A percentile compares a stretch with the other conserved stretches of the same genome.
These are phyloP conservation scores for Phytophthora pluvialis DNA, from an alignment of 352 stramenopile genomes.

Conservation along the genomic window DNA sequence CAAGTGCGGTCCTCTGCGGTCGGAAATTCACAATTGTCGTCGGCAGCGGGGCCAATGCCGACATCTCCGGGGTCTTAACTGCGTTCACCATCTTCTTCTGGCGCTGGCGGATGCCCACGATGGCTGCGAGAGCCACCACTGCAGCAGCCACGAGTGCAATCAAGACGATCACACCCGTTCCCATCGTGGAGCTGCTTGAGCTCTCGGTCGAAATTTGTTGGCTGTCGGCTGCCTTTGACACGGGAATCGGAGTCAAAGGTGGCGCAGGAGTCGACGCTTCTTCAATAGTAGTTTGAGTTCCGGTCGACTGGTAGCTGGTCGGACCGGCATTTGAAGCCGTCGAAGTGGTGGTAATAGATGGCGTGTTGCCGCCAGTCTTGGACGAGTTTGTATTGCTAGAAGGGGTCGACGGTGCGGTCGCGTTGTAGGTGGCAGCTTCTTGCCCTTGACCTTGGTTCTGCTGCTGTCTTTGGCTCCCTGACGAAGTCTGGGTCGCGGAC, in stretches of 20 bases:
- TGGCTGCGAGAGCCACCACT: conserved; percentile 45
- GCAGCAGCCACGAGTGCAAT: conserved; percentile 46
- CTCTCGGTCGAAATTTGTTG: conserved; percentile 45
- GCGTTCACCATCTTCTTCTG: conserved; percentile 55
- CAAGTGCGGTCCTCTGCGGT: conserved; percentile 18
- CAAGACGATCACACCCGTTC: conserved; percentile 45
- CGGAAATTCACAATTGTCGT: conserved; percentile 35
- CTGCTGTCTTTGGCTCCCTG: conserved; percentile 8
- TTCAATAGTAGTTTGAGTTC: conserved; percentile 8
- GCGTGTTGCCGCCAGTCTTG: not conserved
- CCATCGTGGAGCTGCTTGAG: conserved; percentile 15
- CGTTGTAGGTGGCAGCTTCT: conserved; percentile 17
- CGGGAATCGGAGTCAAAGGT: conserved; percentile 2
- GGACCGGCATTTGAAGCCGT: conserved; percentile 11
- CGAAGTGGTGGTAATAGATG: conserved; percentile 11
- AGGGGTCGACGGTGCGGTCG: conserved; percentile 9
- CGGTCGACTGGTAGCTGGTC: conserved; percentile 18
- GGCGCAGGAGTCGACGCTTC: conserved; percentile 10
- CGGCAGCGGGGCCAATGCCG: conserved; percentile 30
- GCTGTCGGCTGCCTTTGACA: conserved; percentile 20
- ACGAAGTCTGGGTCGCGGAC: conserved; percentile 13
- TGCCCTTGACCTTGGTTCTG: conserved; percentile 10
- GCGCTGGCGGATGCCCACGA: conserved; percentile 47
- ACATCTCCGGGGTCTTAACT: conserved; percentile 50
- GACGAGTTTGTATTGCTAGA: conserved; percentile 2